These are phyloP conservation scores for Backusella circina DNA, from an alignment of 192 early-diverging fungal genomes.

Conservation along the genomic window DNA sequence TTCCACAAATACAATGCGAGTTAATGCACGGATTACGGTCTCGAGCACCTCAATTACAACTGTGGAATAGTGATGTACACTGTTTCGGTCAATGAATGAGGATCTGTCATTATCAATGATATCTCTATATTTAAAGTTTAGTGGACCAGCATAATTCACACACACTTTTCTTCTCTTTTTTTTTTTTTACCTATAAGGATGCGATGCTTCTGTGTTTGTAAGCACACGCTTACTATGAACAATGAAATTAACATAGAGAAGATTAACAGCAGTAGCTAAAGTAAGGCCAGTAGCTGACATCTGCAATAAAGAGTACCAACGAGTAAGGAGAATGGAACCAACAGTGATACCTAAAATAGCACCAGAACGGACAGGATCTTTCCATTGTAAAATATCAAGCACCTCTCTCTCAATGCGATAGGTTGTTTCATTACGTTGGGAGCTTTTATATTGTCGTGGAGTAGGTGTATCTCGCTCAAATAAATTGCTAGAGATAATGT, in stretches of 20 bases:
- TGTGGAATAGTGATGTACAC: constrained; percentile 2
- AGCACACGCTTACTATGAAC: constrained; percentile 12
- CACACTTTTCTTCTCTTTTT: background rate
- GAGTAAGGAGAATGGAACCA: constrained; percentile 12
- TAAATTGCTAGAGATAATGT: background rate
- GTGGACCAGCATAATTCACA: background rate
- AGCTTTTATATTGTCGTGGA: background rate
- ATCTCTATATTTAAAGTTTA: background rate
- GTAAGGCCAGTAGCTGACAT: constrained; percentile 16
- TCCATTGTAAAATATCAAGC: constrained; percentile 10
- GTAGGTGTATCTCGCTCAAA: background rate
- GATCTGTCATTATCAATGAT: constrained; percentile 5
- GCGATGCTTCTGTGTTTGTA: background rate
- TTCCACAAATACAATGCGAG: constrained; percentile 21
- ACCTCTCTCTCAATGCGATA: constrained; percentile 13
- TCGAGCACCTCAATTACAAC: constrained; percentile 8
- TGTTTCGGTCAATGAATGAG: background rate
- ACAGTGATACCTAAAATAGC: background rate
- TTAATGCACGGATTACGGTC: constrained; percentile 8
- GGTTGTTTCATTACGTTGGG: constrained; percentile 14
- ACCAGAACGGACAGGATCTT: constrained; percentile 20
- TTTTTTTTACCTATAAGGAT: background rate
- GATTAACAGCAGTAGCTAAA: constrained; percentile 11
- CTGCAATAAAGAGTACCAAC: constrained; percentile 21
- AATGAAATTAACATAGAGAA: constrained; percentile 14